Base-by-base conservation (phyloP, 2,329 filamentous ascomycete species). In the Geosmithia morbida region DNA sequence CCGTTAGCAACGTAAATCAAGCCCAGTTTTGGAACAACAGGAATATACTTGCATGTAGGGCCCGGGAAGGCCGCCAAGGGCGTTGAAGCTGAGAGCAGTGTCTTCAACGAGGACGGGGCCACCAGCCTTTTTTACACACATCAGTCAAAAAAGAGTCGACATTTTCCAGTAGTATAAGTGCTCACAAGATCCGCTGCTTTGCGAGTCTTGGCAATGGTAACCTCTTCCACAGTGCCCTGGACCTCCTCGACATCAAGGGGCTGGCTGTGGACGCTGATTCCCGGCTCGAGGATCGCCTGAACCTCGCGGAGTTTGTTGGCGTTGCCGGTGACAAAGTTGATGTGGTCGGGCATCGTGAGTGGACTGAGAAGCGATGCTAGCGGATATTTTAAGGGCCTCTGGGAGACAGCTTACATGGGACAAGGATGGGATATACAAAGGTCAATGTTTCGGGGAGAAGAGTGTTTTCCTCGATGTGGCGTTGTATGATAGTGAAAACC, bases 271-370 rank as follows among this genome's bases (percentile, higher is more conserved):
- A 98, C 74, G 52, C 82, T 71, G 53, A 96, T 83, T 7, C 75
- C 77, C 8, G 77, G 71, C 55, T 83, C 81, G 2, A 98, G 75
- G 56, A 98, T 96, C 17, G 85, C 83, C 64, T 85, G 81, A 54
- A 95, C 88, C 69, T 98, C 92, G 49, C 74, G 70, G 48, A 98
- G 75, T 70, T 98, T 98, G 70, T 95, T 94, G 59, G 83, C 80
- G 67, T 98, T 98, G 65, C 90, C 85, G 2, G 90, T 97, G 61
- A 98, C 94, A 70, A 98, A 98, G 66, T 94, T 89, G 54, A 98
- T 64, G 6, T 62, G 57, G 3, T 61, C 60, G 45, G 67, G 62
- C 68, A 74, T 33, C 8, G 19, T 41, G 16, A n/a, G 22, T 41
- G 37, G 17, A 3, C 19, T 18, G 11, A 16, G 20, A 16, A 17